These are phyloP conservation scores for Fusarium anguioides DNA, from an alignment of 2,329 filamentous ascomycete species.

Conservation along the genomic window DNA sequence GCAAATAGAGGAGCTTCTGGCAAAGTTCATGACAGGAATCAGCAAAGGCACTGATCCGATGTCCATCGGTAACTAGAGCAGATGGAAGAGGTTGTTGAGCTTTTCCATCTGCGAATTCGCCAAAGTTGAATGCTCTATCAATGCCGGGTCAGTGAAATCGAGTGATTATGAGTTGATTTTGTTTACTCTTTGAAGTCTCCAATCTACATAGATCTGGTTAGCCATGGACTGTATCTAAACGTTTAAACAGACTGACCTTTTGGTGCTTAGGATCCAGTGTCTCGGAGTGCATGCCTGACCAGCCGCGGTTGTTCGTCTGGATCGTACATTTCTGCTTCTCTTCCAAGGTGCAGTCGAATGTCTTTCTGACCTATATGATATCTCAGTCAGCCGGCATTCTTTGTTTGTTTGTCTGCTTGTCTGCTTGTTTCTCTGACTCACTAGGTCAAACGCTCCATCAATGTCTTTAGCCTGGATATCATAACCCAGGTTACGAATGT, in stretches of 20 bases:
- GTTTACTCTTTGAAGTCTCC: constrained; percentile 89
- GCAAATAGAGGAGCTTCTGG: constrained; percentile 76
- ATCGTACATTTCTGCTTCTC: constrained; percentile 83
- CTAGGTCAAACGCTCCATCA: constrained; percentile 77
- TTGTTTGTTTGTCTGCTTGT: neutral
- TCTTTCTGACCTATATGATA: constrained; percentile 66
- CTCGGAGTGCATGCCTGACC: constrained; percentile 88
- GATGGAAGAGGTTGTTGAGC: constrained; percentile 81
- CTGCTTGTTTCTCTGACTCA: constrained; percentile 53
- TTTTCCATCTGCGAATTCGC: constrained; percentile 75
- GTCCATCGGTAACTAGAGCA: constrained; percentile 68
- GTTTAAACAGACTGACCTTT: constrained; percentile 62
- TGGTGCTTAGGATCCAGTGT: constrained; percentile 87
- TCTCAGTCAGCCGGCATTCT: neutral
- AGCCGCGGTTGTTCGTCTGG: constrained; percentile 84
- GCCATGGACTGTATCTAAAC: neutral
- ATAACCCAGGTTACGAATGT: constrained; percentile 79
- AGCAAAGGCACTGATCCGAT: constrained; percentile 74
- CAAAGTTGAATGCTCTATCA: constrained; percentile 88
- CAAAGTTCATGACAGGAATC: constrained; percentile 78
- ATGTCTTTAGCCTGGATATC: constrained; percentile 76
- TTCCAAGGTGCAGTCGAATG: constrained; percentile 75
- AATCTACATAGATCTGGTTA: constrained; percentile 58
- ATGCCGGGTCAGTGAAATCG: neutral
- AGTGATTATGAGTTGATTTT: neutral